Evolutionary conservation across 2,329 filamentous ascomycete species (phyloP), one percentile per base, ranked within the genome.

Genomic region (Fusarium sarcochroum): DNA sequence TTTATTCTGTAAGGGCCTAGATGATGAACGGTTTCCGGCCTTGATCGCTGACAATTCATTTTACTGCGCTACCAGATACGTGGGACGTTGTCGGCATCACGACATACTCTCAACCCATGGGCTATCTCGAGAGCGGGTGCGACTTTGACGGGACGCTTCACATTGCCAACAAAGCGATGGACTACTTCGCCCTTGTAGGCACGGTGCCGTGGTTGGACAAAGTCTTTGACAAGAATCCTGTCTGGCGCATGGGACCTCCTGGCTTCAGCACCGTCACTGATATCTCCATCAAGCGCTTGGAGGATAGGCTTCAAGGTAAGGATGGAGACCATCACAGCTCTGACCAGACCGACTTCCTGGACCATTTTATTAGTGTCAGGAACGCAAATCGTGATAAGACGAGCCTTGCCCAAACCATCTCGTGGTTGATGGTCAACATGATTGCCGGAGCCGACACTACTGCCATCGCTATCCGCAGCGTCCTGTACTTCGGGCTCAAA

Each of bases 331-430:
- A 62, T 8, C 72, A 78, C 40, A 62, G 74, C 25, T 59, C 71
- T 1, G 56, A 57, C 6, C 59, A 53, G 3, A 77, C 75, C 0
- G 80, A 83, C 51, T 82, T 79, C 25, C 66, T 83, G 7, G 78
- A 82, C 55, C 76, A 77, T 37, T 82, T 82, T 52, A 75, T 83
- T n/a, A 77, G 81, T 13, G 75, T 78, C 4, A 79, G 81, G 64
- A 62, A 74, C 10, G 58, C 69, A 1, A 56, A 77, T 40, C 77
- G 78, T 0, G 76, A 80, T 7, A 59, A 74, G 23, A 76, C 82
- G 6, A 72, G 79, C 50, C 74, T 82, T 58, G 66, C 61, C 15
- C 75, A 77, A 21, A 77, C 82, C 10, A 61, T 83, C 14, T 75
- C 74, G 21, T 83, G 76, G 65, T 53, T 79, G 14, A 70, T 77